phyloP scores from a whole-genome alignment of 208 protist species.

The Zelonia costaricensis region DNA sequence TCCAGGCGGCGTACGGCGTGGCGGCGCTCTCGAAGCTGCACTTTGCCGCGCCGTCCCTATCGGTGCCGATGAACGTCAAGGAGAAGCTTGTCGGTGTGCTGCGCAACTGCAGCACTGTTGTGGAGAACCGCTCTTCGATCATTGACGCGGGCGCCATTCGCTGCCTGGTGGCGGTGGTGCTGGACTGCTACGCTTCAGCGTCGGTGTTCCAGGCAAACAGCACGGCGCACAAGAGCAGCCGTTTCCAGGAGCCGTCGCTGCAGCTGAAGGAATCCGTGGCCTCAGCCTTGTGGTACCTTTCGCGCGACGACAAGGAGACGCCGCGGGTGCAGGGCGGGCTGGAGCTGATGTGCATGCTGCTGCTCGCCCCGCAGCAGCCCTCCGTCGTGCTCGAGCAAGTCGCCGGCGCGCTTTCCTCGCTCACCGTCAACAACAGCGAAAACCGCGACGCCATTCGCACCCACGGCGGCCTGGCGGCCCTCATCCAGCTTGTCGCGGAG shows the following conservation, averaged over 20 bases:
- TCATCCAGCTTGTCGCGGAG: slow-evolving; percentile 70
- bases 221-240: slow-evolving; percentile 48
- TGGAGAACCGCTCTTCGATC: slow-evolving; percentile 74
- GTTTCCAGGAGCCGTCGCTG: slow-evolving; percentile 54
- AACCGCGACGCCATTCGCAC: slow-evolving; percentile 80
- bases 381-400: slow-evolving; percentile 88
- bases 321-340: slow-evolving; percentile 78
- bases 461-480: slow-evolving; percentile 68
- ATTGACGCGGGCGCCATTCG: slow-evolving; percentile 58
- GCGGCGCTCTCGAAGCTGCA: slow-evolving; percentile 34
- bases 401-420: slow-evolving; percentile 83
- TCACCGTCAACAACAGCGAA: slow-evolving; percentile 85
- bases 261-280: slow-evolving; percentile 89
- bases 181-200: slow-evolving; percentile 64
- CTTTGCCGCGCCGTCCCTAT: slow-evolving; percentile 24
- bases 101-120: slow-evolving; percentile 86
- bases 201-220: slow-evolving; percentile 36
- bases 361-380: slow-evolving; percentile 62
- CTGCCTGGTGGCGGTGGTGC: slow-evolving; percentile 69
- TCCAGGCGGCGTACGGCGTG: slow-evolving; percentile 21
- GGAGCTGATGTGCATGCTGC: slow-evolving; percentile 78
- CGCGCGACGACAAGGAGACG: slow-evolving; percentile 85
- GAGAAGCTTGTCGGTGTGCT: slow-evolving; percentile 89
- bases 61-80: slow-evolving; percentile 69
- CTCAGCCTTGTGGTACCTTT: slow-evolving; percentile 88